Base-by-base conservation (phyloP, 139 green algal genomes). In the Chloropicon primus region DNA sequence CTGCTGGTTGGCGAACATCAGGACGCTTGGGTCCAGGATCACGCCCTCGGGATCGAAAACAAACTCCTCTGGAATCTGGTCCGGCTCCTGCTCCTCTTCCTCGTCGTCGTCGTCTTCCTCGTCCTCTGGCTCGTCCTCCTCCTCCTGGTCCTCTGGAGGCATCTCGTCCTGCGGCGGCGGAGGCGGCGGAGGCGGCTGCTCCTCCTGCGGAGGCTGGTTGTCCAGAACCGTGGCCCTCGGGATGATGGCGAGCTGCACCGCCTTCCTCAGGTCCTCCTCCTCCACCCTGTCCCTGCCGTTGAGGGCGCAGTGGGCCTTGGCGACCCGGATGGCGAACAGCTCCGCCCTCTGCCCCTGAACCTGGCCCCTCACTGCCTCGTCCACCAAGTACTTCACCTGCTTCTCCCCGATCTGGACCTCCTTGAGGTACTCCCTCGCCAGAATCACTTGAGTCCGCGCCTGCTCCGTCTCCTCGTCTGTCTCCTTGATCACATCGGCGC, bases 51-150 rank as follows among this genome's bases (percentile, higher is more conserved):
- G 78, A 82, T 98, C 94, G 82, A 99, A 97, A 78, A 99, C 90
- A 81, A 99, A 99, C 90, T 99, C 94, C 87, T 99, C 89, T 0
- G 95, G 95, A 21, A 99, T 85, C 88, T 98, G 86, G 71, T 93
- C 88, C 23, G 86, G 62, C 74, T 89, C 80, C 10, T 89, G 62
- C 21, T 90, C 86, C 28, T 87, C 54, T 72, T 90, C 78, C 53
- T 79, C 75, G 41, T 79, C 75, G 77, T 87, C 76, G 41, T 85
- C 54, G 26, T 86, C 82, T 22, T 86, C 53, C 75, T 25, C 75
- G 22, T 79, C 75, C 27, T 91, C 83, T 73, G 93, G 80, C 81
- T 86, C 71, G 26, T 79, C 22, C 10, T 80, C 54, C 72, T 79
- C 80, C 77, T 84, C 62, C 26, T 84, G 54, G 21, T 85, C 71